Evolutionary conservation across 78 protist genomes (phyloP), one percentile per base, ranked within the genome.

Genomic region (Dictyostelium brefeldianum): DNA sequence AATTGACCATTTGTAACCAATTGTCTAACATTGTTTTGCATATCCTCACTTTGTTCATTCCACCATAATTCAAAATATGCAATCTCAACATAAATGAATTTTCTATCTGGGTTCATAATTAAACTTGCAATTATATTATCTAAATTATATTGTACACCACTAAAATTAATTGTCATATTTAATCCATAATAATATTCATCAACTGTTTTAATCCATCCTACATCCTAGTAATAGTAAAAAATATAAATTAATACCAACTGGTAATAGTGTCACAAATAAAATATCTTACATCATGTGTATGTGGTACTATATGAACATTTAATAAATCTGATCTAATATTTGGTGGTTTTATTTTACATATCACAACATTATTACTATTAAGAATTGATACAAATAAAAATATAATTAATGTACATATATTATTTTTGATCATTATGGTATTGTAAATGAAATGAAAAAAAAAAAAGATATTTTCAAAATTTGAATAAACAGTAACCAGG

Each of bases 171-270:
- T 12, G 83, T 78, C 59, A 85, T 62, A 91, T 94, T 83, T 18
- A 69, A 25, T 7, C 96, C 96, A 41, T 27, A 22, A 81, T 75
- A 95, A 92, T 96, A 96, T 78, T 95, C 92, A 69, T 95, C 98
- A 20, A 95, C 96, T 12, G 97, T 97, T 46, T 71, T 89, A 65
- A 95, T 94, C 98, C 98, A 97, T 3, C 98, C 98, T 6, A 73
- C 89, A 77, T 95, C 98, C 74, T 93, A 78, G n/a, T n/a, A n/a
- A n/a, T n/a, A n/a, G n/a, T n/a, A 12, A 5, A 22, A 62, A 41
- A 83, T 47, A 22, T 56, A 62, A 43, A 43, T n/a, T 62, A n/a
- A 50, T n/a, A n/a, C n/a, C n/a, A n/a, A n/a, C n/a, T n/a, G n/a
- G n/a, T n/a, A n/a, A n/a, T n/a, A n/a, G n/a, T n/a, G n/a, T n/a